Conservation (phyloP, 148 eudicot species). For the Rhododendron mucronatum region DNA sequence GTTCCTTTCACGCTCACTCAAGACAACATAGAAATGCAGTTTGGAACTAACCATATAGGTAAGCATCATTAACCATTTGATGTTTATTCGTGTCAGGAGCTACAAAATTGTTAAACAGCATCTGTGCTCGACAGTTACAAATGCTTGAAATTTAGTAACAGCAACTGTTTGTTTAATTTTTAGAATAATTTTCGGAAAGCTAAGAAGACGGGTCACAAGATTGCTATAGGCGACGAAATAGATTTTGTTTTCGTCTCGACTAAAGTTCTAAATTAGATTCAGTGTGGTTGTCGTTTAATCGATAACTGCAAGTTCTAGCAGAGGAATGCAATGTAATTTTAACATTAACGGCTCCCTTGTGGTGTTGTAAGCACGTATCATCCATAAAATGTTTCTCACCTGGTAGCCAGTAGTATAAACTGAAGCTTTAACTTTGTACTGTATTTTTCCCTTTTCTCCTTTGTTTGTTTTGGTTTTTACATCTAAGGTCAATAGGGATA, state of each 20-base stretch:
- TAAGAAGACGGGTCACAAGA: neutral
- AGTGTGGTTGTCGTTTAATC: neutral
- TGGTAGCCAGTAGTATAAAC: no score
- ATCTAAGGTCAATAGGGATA: no score
- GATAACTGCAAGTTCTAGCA: no score
- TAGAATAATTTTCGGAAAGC: no score
- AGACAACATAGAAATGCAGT: conserved; percentile 80
- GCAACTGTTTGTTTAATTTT: neutral
- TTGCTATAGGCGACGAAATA: neutral
- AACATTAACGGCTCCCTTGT: no score
- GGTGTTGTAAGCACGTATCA: no score
- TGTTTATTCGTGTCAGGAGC: neutral
- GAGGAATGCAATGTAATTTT: no score
- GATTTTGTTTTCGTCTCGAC: no score
- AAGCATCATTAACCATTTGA: neutral
- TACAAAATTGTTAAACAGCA: neutral
- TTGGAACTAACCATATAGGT: conserved; percentile 92
- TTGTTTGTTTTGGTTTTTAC: no score
- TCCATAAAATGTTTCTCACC: no score
- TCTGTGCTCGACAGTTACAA: neutral
- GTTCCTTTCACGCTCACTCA: conserved; percentile 61
- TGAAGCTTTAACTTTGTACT: no score
- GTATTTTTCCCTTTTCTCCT: no score
- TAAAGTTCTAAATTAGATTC: neutral
- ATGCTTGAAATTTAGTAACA: neutral